Base-by-base conservation (phyloP, 352 stramenopile species). In the Peronosclerospora sorghi region DNA sequence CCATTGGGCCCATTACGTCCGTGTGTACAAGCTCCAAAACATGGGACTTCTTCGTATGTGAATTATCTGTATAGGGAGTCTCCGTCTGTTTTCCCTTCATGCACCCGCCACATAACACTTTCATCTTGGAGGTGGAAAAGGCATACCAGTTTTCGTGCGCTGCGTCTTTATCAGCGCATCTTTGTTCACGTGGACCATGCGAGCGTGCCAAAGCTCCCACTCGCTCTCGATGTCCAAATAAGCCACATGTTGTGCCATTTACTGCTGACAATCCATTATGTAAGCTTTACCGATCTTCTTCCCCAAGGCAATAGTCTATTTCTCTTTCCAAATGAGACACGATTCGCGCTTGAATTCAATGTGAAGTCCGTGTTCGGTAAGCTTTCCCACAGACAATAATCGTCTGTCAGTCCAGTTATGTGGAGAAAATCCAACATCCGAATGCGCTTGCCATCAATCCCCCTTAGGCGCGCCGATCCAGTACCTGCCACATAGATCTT, bases 201-300 rank as follows among this genome's bases (percentile, higher is more conserved):
- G 41, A 27, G 54, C 48, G 13, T 63, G 42, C 42, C 44, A 54
- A 20, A 62, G 30, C 35, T 52, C 45, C 47, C 41, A 54, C 36
- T 62, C 8, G 28, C 14, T 50, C 17, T 47, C 20, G n/a, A n/a
- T 19, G 0, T 21, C 40, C 1, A 23, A 6, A 38, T 58, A 44
- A 15, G 54, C 21, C 5, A 54, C 54, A 9, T 41, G 18, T 12
- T 13, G 15, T 14, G 48, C 41, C 8, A 29, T 13, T n/a, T 50
- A 36, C n/a, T 40, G 39, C 30, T 55, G 21, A 8, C 28, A 45
- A n/a, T 48, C 44, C 5, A 55, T 5, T 26, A 42, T 14, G 27
- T 55, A 51, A 8, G 28, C 19, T 21, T 50, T 55, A 12, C 45
- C 45, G 28, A 41, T 3, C 13, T 41, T 18, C 15, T 43, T 51